phyloP scores from a whole-genome alignment of 345 rosid genomes.

The Lumnitzera racemosa region DNA sequence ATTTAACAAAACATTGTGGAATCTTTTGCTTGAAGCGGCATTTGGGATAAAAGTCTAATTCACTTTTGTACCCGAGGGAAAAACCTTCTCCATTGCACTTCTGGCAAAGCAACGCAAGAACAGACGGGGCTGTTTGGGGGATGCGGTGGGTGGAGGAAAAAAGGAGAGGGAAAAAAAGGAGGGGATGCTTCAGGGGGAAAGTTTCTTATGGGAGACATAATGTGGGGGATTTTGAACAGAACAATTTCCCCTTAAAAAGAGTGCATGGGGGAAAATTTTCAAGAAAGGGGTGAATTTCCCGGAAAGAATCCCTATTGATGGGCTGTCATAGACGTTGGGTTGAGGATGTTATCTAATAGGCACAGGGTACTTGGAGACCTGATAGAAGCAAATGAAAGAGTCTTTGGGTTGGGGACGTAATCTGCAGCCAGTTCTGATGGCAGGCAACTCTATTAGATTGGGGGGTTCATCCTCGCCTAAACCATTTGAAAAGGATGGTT shows the following conservation, averaged over 20 bases:
- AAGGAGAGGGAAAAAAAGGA: neutral
- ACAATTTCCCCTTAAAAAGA: slow-evolving; percentile 12
- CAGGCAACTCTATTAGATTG: neutral
- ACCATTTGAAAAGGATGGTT: slow-evolving; percentile 24
- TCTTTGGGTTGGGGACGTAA: neutral
- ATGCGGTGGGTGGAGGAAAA: slow-evolving; percentile 11
- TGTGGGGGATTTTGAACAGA: slow-evolving; percentile 6
- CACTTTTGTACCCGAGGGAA: slow-evolving; percentile 47
- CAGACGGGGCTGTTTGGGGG: slow-evolving; percentile 17
- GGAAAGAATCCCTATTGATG: slow-evolving; percentile 32
- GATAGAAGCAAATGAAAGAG: slow-evolving; percentile 18
- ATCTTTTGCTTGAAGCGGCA: slow-evolving; percentile 63
- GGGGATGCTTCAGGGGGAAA: too few species aligned
- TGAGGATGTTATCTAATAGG: slow-evolving; percentile 13
- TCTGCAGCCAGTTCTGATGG: too few species aligned
- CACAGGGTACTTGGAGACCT: too few species aligned
- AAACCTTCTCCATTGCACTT: slow-evolving; percentile 22
- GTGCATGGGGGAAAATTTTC: slow-evolving; percentile 19
- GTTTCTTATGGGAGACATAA: slow-evolving; percentile 10
- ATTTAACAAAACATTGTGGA: slow-evolving; percentile 65
- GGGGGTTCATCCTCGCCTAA: slow-evolving; percentile 13
- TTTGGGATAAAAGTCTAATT: slow-evolving; percentile 76
- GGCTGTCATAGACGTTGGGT: slow-evolving; percentile 17
- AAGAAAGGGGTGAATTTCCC: slow-evolving; percentile 20
- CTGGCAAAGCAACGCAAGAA: slow-evolving; percentile 21